A percentile compares a stretch with the other conserved stretches of the same genome.
Evolutionary conservation across 1,139 yeast genomes (phyloP).

Genomic region (Candida gigantensis): DNA sequence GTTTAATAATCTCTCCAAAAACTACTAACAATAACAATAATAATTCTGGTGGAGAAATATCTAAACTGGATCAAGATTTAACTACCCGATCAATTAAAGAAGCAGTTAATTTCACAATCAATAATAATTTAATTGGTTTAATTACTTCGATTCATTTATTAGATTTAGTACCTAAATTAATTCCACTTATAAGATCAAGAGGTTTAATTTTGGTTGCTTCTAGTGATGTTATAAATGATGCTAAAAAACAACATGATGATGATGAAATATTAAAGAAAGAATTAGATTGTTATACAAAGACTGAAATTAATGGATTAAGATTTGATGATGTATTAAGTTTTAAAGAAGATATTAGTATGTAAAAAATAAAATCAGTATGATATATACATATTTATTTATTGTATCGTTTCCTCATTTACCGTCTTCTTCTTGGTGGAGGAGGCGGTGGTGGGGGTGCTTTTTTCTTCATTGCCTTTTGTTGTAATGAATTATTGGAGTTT

Average conservation of each 20-base stretch:
- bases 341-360: constrained; percentile 62
- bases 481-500: constrained; percentile 23
- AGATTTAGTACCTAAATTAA: constrained; percentile 71
- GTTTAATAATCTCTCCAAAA: constrained; percentile 18
- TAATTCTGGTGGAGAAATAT: too few species aligned
- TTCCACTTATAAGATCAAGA: constrained; percentile 72
- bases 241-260: constrained; percentile 27
- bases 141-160: constrained; percentile 73
- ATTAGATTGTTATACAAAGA: constrained; percentile 44
- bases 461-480: constrained; percentile 33
- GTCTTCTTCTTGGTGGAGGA: constrained; percentile 20
- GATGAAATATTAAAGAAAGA: constrained; percentile 29
- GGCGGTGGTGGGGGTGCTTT: constrained; percentile 49
- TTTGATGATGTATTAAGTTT: constrained; percentile 67
- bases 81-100: constrained; percentile 49
- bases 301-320: constrained; percentile 76
- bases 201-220: constrained; percentile 84
- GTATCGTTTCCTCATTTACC: neutral
- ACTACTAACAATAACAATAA: too few species aligned
- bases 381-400: constrained; percentile 1
- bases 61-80: too few species aligned
- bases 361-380: constrained; percentile 2
- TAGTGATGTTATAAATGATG: constrained; percentile 33
- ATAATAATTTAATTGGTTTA: constrained; percentile 82
- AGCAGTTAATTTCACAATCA: constrained; percentile 67